Evolutionary conservation across 2,329 filamentous ascomycete genomes (phyloP).

Genomic region (Colletotrichum australisinense): DNA sequence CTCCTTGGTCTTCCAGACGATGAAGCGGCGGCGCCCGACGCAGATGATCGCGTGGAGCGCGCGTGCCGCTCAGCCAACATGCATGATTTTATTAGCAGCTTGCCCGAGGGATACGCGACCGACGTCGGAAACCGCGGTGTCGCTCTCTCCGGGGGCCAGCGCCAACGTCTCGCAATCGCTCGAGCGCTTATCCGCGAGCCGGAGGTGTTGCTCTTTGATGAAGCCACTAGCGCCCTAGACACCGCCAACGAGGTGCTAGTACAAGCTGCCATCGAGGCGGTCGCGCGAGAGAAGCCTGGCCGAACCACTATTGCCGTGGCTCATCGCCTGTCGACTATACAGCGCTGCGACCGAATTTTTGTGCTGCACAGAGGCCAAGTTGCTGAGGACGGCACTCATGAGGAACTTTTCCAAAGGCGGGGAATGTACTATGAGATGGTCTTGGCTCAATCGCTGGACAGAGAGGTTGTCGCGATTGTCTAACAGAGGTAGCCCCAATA

Average conservation of each 20-base stretch:
- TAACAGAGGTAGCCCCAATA: too few relatives aligned
- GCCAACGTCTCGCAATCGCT: slow-evolving; percentile 72
- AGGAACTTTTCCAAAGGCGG: slow-evolving; percentile 61
- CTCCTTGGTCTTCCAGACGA: slow-evolving; percentile 52
- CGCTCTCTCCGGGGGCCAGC: slow-evolving; percentile 70
- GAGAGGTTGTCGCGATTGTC: neutral
- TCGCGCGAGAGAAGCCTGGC: slow-evolving; percentile 37
- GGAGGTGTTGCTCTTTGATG: slow-evolving; percentile 69
- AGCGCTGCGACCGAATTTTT: slow-evolving; percentile 69
- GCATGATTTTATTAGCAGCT: slow-evolving; percentile 61
- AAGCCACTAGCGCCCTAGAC: slow-evolving; percentile 51
- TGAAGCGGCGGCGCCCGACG: slow-evolving; percentile 49
- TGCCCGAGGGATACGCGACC: slow-evolving; percentile 64
- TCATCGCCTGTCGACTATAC: slow-evolving; percentile 63
- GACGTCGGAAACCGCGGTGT: slow-evolving; percentile 69
- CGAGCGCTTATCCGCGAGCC: slow-evolving; percentile 69
- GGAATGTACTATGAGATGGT: slow-evolving; percentile 52
- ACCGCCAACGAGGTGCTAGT: slow-evolving; percentile 63
- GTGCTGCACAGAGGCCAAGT: slow-evolving; percentile 68
- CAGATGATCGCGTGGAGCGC: slow-evolving; percentile 53
- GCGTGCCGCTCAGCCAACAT: slow-evolving; percentile 64
- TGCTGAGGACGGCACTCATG: slow-evolving; percentile 69
- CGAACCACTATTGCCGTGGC: slow-evolving; percentile 72
- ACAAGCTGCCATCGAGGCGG: slow-evolving; percentile 46
- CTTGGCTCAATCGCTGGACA: neutral